Base-by-base conservation (phyloP, 208 protist species). In the Herpetomonas samuelpessoai region DNA sequence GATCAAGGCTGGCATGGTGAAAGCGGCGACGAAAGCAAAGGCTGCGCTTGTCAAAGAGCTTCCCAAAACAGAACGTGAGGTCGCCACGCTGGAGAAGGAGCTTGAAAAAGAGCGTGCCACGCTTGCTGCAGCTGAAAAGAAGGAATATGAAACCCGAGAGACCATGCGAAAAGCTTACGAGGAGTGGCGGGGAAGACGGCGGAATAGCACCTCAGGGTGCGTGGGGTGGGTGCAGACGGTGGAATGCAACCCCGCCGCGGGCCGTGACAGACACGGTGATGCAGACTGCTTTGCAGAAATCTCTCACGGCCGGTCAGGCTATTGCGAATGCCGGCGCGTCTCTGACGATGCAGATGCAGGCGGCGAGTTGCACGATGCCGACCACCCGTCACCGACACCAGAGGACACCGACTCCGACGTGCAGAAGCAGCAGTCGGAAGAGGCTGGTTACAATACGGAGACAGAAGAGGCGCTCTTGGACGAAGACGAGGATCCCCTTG, bases 161-260 rank as follows among this genome's bases (percentile, higher is more conserved):
- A 66, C 68, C 30, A 29, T 60, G 49, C 44, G 76, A 3, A 47
- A 44, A 9, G 57, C 49, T 29, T 45, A 68, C 18, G 29, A 66
- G 1, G 51, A 70, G 28, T 55, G 45, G 41, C 58, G 61, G 26
- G 48, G 53, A 4, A 31, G 26, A 1, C 21, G 71, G 16, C 49
- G 16, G 26, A 65, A 68, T 26, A 48, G 52, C 0, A 31, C 16
- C 22, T 27, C 29, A 48, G 62, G 56, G 9, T 69, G 52, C 74
- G 74, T 78, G 19, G 61, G 28, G 25, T 93, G 83, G 86, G 45
- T 56, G 1, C 55, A 79, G 61, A 87, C 77, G 41, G 58, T 46
- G 9, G 24, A 62, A 9, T 90, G 82, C 69, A 61, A 61, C 3
- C 28, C 52, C 6, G 47, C 68, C 46, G 77, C 69, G 1, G 56